Evolutionary conservation across 208 protist genomes (phyloP), one percentile per base, ranked within the genome.

Genomic region (Herpetomonas tarakana): DNA sequence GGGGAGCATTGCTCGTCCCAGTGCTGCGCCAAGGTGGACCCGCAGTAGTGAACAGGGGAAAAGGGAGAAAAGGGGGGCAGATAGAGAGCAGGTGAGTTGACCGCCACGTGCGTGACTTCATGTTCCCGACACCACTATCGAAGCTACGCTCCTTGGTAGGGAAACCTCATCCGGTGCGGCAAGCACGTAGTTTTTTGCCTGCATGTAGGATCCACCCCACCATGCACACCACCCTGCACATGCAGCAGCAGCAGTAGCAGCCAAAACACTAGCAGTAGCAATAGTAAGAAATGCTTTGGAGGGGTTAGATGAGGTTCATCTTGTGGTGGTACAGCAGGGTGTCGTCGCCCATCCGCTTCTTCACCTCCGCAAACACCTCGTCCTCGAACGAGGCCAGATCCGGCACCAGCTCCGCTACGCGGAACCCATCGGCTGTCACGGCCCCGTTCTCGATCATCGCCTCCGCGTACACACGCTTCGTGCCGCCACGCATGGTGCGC

Each of bases 401-500:
- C 4, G 69, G 70, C 35, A 86, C 67, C 47, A 82, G 58, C n/a
- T 76, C 61, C 14, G 51, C 0, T 27, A 81, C 26, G 7, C 50
- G 59, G 14, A 86, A 45, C 14, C 74, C 74, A 9, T 59, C 50
- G 31, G 74, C 74, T 19, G 63, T 62, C 31, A 81, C 61, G 19
- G 68, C 53, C 4, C 88, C 88, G 49, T 84, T 87, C 22, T 64
- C 29, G 11, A 94, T 46, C 54, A 91, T 58, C 68, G 88, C 84
- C 16, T 84, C 68, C 2, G 73, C 77, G 51, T 76, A 83, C 22
- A 82, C 52, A 26, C 50, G 46, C 1, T 58, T 61, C 2, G 25
- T 24, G 28, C 68, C 49, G 26, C 27, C 35, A 18, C 52, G n/a
- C 47, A 62, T 60, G 25, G 49, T 58, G 0, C 58, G 65, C 31